phyloP scores from a whole-genome alignment of 2,329 filamentous ascomycete genomes.

The Meredithiella fracta region DNA sequence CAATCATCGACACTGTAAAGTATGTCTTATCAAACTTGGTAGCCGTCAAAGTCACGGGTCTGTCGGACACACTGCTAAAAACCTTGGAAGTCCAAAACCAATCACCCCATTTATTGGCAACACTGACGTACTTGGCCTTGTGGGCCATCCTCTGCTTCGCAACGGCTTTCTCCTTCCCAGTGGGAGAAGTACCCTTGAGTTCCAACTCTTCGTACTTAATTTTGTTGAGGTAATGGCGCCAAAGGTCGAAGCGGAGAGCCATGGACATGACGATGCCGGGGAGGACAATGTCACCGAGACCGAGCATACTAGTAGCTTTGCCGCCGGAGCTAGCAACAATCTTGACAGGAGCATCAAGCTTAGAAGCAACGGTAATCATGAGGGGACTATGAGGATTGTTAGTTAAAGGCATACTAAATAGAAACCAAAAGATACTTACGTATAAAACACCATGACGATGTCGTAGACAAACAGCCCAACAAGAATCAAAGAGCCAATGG shows the following conservation, averaged over 20 bases:
- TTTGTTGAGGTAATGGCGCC: constrained; percentile 60
- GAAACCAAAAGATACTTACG: constrained; percentile 31
- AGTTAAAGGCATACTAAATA: constrained; percentile 11
- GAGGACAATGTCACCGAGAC: constrained; percentile 83
- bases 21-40: constrained; percentile 61
- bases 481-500: constrained; percentile 63
- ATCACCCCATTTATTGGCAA: constrained; percentile 67
- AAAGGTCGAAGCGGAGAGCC: constrained; percentile 81
- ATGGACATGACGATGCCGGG: constrained; percentile 82
- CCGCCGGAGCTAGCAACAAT: constrained; percentile 58
- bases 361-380: constrained; percentile 77
- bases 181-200: constrained; percentile 1
- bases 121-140: constrained; percentile 37
- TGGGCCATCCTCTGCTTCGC: constrained; percentile 26
- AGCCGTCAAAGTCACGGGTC: constrained; percentile 2
- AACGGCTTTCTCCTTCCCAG: constrained; percentile 22
- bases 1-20: constrained; percentile 59
- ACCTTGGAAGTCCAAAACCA: constrained; percentile 50
- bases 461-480: constrained; percentile 82
- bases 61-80: background rate
- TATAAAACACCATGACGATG: constrained; percentile 82
- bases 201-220: constrained; percentile 28
- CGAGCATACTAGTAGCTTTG: constrained; percentile 60
- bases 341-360: constrained; percentile 84
- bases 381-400: constrained; percentile 38